Evolutionary conservation across 192 early-diverging fungal species (phyloP), one percentile per base, ranked within the genome.

Genomic region (Podila epicladia): DNA sequence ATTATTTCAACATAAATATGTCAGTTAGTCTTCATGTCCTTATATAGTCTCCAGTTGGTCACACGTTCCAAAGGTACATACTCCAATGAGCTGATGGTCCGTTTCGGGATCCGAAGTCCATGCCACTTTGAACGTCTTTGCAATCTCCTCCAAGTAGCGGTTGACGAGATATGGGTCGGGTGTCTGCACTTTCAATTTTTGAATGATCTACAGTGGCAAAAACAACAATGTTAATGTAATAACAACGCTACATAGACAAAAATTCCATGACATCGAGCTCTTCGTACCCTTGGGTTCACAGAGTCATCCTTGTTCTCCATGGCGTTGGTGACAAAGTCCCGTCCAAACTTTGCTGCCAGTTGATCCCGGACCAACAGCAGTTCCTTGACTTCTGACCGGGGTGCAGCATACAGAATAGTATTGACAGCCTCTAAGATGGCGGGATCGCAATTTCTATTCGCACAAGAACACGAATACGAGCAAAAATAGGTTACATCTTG

Each of bases 381-480:
- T 67, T 99, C 98, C 69, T 94, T 92, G 57, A 95, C 93, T 65
- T 97, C 94, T 26, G 90, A 82, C 38, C 97, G 85, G 0, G 95
- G 88, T 29, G 97, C 93, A n/a, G 97, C 93, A 84, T 96, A 99
- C 29, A 97, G 93, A 61, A 99, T 83, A 0, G 96, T 95, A 50
- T 93, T 90, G 1, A 98, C 94, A 9, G 97, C 95, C 71, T 97
- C 97, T 20, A 83, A 78, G 37, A 99, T 94, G 29, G 90, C 90
- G 2, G 88, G 85, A 78, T 99, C 97, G 70, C 93, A 93, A 12
- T 86, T 82, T 53, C 94, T 91, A 69, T 58, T 58, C 13, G 17
- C 19, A 50, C 7, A 22, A 33, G 35, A 9, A 51, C 13, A 70
- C 41, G 22, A 17, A 55, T 60, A 37, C 8, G 31, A 29, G 49